Evolutionary conservation across 306 rosid species (phyloP), one percentile per base, ranked within the genome.

Genomic region (Spatholobus suberectus): DNA sequence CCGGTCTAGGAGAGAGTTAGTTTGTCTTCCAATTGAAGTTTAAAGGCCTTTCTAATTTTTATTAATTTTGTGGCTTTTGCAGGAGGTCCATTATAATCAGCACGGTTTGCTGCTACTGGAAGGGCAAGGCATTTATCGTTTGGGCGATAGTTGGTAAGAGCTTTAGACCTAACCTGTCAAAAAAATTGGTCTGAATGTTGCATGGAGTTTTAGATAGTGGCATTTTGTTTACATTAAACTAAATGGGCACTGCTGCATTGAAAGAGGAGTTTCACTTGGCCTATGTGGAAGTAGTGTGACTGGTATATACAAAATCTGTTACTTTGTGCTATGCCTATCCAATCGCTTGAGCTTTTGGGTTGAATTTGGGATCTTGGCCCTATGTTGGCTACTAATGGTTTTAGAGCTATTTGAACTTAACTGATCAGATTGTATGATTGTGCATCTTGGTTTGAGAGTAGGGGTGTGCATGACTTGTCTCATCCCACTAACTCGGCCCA

Each of bases 21-120:
- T 18, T 75, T 57, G 27, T 15, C 62, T 65, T 75, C 70, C 41
- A 23, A 34, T 65, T 49, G 52, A 78, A 51, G 41, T 54, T 66
- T 54, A 17, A 20, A 40, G 38, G 65, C 8, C 20, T 68, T 40
- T 14, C 40, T 5, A 57, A 3, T 78, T 41, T 81, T 65, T 58
- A 57, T 27, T 9, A 37, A 62, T 6, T 2, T 37, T 34, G 24
- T 85, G 82, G 75, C 54, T 86, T 87, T 72, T 81, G 79, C 88
- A 96, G 99, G 99, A 94, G 89, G 96, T 96, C 54, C 98, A 96
- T 88, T 91, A 96, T 81, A 96, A 96, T 88, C 98, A 94, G 89
- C 99, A 96, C 40, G 98, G 99, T 55, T 89, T 96, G 75, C 82
- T 96, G 86, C 91, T 96, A 73, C 87, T 94, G 83, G 99, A 94